Base-by-base conservation (phyloP, 306 rosid species). In the Corylus avellana region DNA sequence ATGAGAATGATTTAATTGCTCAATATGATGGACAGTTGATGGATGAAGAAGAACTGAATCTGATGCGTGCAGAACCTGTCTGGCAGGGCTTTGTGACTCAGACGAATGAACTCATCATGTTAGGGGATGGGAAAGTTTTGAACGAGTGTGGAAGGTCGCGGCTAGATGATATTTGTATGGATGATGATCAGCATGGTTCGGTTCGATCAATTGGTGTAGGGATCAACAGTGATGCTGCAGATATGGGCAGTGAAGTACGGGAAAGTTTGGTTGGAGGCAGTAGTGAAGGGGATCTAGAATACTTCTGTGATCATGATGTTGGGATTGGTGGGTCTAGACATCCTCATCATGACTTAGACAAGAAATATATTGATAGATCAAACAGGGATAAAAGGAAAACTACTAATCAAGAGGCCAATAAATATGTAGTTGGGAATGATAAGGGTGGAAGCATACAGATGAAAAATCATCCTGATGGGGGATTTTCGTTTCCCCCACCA, bases 171-270 rank as follows among this genome's bases (percentile, higher is more conserved):
- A 84, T 86, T 79, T 85, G 87, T 78, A 73, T 89, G 83, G 98
- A 96, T 80, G 96, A 96, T 79, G 91, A 91, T 84, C 99, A 91
- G 49, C 98, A 81, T 53, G 91, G 96, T 82, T 91, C 98, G 12
- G 97, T 93, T 73, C 88, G 99, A 88, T 96, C 99, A 78, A 96
- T 96, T 73, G 99, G 99, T 62, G 99, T 96, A 76, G 99, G 99
- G 74, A 91, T 96, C 81, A 90, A 87, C 79, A 91, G 97, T 77
- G 99, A 93, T 84, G 90, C 86, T 82, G 97, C 97, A 61, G 97
- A 96, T 68, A 61, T 96, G 72, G 94, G 98, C 76, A 88, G 91
- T 86, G 98, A 93, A 84, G 98, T 91, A 53, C 96, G 89, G 42
- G 99, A 90, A 89, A 93, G 94, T 89, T 90, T 93, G 80, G 79